Evolutionary conservation across 2,329 filamentous ascomycete species (phyloP).

Genomic region (Paecilomyces fulvus): DNA sequence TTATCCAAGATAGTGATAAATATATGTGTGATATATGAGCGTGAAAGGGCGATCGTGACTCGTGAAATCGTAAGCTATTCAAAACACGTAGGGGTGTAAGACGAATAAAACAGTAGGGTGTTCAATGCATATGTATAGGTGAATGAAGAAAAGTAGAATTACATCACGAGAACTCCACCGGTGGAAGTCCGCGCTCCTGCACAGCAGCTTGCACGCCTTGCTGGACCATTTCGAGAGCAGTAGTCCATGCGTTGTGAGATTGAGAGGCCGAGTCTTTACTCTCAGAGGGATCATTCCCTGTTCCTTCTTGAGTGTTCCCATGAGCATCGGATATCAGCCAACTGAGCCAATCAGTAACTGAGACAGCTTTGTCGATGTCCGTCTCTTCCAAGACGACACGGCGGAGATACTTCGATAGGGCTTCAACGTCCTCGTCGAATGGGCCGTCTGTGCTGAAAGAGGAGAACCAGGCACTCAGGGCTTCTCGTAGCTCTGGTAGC

Average conservation of each 20-base stretch:
- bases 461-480: constrained; percentile 66
- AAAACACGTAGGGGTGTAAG: too few species aligned
- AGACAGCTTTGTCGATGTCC: constrained; percentile 66
- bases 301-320: constrained; percentile 35
- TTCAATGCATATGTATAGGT: neutral
- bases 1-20: too few species aligned
- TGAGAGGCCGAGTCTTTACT: constrained; percentile 9
- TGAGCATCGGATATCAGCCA: constrained; percentile 31
- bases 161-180: constrained; percentile 32
- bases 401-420: constrained; percentile 63
- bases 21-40: too few species aligned
- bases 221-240: constrained; percentile 33
- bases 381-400: constrained; percentile 67
- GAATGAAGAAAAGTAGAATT: neutral
- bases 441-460: constrained; percentile 68
- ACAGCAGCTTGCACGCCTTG: constrained; percentile 35
- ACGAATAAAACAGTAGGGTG: too few species aligned
- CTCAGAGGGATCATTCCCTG: constrained; percentile 22
- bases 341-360: constrained; percentile 57
- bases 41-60: too few species aligned
- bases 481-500: constrained; percentile 60
- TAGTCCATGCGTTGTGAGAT: constrained; percentile 22
- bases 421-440: constrained; percentile 66
- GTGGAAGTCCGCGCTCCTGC: constrained; percentile 37
- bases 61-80: too few species aligned